phyloP scores from a whole-genome alignment of 345 rosid genomes.

The Pistacia atlantica region DNA sequence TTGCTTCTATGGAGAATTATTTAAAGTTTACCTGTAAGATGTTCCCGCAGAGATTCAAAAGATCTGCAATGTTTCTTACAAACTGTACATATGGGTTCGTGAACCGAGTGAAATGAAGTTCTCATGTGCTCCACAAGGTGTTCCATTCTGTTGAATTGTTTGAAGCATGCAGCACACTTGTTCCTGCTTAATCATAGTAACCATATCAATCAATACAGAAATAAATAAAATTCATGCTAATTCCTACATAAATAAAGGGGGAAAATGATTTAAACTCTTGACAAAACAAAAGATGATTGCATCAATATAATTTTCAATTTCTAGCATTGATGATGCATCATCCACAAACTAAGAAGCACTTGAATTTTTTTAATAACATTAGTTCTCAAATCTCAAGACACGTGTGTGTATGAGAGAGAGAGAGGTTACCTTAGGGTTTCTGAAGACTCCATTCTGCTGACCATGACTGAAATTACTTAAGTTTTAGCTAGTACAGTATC shows the following conservation, averaged over 20 bases:
- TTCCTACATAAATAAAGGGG: neutral
- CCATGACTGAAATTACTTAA: slow-evolving; percentile 28
- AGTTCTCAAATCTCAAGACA: no score
- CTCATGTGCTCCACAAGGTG: slow-evolving; percentile 97
- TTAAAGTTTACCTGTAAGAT: slow-evolving; percentile 61
- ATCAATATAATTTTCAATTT: no score
- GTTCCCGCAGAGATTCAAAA: slow-evolving; percentile 91
- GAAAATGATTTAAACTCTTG: neutral
- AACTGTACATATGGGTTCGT: slow-evolving; percentile 79
- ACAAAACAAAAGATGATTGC: neutral
- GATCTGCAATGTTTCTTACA: slow-evolving; percentile 90
- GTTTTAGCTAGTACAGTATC: neutral
- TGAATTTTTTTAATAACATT: no score
- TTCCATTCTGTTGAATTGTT: slow-evolving; percentile 84
- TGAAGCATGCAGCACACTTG: slow-evolving; percentile 91
- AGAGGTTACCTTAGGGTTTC: slow-evolving; percentile 45
- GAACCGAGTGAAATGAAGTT: slow-evolving; percentile 73
- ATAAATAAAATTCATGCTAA: neutral
- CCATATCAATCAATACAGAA: neutral
- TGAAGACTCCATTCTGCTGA: slow-evolving; percentile 39
- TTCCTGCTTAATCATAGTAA: slow-evolving; percentile 45
- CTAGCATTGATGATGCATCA: no score
- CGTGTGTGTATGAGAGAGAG: neutral
- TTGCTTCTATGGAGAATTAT: neutral
- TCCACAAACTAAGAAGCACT: no score